Base-by-base conservation (phyloP, 106 monocot genomes). In the Xerophyta viscosa region DNA sequence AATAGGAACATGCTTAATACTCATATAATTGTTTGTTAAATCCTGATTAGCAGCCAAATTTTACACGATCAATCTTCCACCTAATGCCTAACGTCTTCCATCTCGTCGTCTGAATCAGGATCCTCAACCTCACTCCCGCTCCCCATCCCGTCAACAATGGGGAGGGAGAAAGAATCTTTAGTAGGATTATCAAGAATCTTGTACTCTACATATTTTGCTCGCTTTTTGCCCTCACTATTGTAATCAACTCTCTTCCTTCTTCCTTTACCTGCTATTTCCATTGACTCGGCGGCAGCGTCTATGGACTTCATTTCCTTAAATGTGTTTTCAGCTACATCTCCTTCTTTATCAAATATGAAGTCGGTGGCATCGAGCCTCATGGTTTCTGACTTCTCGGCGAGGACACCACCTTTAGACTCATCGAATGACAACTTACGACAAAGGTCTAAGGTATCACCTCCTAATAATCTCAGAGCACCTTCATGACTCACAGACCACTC, bases 401-500 rank as follows among this genome's bases (percentile, higher is more conserved):
- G 24, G 25, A 12, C 33, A 36, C 7, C 7, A 11, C 5, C 33
- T 50, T 56, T 77, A 7, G 66, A 39, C 50, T 75, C 74, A 20
- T 77, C 71, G 55, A 57, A 53, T 22, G 62, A 49, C 56, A 81
- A 63, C 28, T 57, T 71, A 23, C 20, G 18, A 28, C 31, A 49
- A 22, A 68, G 33, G 46, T 60, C 63, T 8, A 59, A 65, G 8
- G 68, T 46, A 24, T 60, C 25, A 39, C 75, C 70, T 14, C 74
- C 73, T 19, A 77, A 77, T 28, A 87, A 17, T 59, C 29, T 72
- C 26, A 64, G 14, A 2, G 83, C 74, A 13, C 67, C 61, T 61
- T 93, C 75, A 31, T 83, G 75, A 41, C 41, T 56, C 5, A 81
- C 46, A 44, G 88, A 57, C 79, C 74, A 88, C 27, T 73, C 93